Base-by-base conservation (phyloP, 2,329 filamentous ascomycete species). In the Claviceps sorghi region DNA sequence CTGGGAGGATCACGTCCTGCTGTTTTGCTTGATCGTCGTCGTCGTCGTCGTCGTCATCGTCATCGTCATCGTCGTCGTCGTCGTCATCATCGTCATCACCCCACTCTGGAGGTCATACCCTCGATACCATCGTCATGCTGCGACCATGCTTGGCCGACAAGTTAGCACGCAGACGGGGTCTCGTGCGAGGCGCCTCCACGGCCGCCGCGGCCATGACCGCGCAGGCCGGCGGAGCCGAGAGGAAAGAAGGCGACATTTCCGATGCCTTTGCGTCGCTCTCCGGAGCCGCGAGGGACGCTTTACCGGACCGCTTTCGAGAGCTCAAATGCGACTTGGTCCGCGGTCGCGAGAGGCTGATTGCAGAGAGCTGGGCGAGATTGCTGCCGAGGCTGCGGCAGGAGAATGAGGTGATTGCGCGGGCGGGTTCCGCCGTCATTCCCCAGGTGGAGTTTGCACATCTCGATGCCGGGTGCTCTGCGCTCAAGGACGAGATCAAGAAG, bases 221-320 rank as follows among this genome's bases (percentile, higher is more conserved):
- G 57, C 38, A 7, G 38, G 17, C n/a, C 17, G 15, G 38, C 38
- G 38, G 26, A 40, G 5, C 38, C 17, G 10, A 57, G 13, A 80
- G 79, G 58, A 72, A 75, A 41, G 77, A 79, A 57, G 80, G 80
- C 3, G 74, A 82, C 56, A 83, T 84, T 36, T 80, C 79, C 0
- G 78, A 80, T 50, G 68, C 78, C 1, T 84, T 84, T 53, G 73
- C 74, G 0, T 83, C 80, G 0, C 66, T 84, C 2, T 79, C 78
- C 0, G 76, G 77, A 0, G 61, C 61, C 2, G 59, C 67, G 8
- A 60, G 66, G 4, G 60, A 65, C 11, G 72, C 75, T 0, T 67
- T 84, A 0, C 79, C 79, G 0, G 67, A 74, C 53, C 69, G 77
- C 0, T 84, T 78, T 58, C 71, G 78, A 8, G 62, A 74, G 22